Evolutionary conservation across 352 stramenopile species (phyloP), one percentile per base, ranked within the genome.

Genomic region (Discostella stelligera): DNA sequence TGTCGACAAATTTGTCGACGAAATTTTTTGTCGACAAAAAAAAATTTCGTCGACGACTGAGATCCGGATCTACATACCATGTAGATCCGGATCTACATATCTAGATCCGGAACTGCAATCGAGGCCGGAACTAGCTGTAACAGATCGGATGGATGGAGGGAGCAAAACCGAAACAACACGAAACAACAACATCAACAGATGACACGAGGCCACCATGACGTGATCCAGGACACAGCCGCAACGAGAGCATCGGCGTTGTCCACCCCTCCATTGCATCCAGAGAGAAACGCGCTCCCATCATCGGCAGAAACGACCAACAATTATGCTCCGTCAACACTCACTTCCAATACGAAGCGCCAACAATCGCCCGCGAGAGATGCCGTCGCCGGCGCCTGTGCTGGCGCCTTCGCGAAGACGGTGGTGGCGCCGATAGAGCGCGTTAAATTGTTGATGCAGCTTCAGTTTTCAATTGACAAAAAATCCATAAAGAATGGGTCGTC

Each of bases 401-500:
- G 91, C 50, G 91, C 88, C 18, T 74, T 96, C 44, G 86, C 91
- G 39, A 95, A 95, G 74, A 96, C 94, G 10, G 82, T 71, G 30
- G 90, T 93, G 25, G 94, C 93, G 30, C 92, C 94, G 14, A 92
- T 96, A 72, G 93, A 97, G 85, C 89, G 94, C 23, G 84, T 96
- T 13, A 97, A 97, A 82, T 84, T 97, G 27, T 78, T 97, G 39
- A 86, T 96, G 71, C 93, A 96, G 77, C 92, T 93, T 48, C 89
- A 83, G 52, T 79, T 86, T 61, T 83, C 82, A 20, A 75, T 80
- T 41, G 62, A 73, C 0, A 73, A 72, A 18, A 41, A 37, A 11
- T 21, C 52, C 7, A 46, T 37, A 3, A 68, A 69, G 27, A 30
- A 32, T 32, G 27, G 23, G n/a, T 37, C 25, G n/a, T 63, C 48